These are phyloP conservation scores for Pseudopithomyces maydicus DNA, from an alignment of 2,329 filamentous ascomycete species.

Conservation along the genomic window DNA sequence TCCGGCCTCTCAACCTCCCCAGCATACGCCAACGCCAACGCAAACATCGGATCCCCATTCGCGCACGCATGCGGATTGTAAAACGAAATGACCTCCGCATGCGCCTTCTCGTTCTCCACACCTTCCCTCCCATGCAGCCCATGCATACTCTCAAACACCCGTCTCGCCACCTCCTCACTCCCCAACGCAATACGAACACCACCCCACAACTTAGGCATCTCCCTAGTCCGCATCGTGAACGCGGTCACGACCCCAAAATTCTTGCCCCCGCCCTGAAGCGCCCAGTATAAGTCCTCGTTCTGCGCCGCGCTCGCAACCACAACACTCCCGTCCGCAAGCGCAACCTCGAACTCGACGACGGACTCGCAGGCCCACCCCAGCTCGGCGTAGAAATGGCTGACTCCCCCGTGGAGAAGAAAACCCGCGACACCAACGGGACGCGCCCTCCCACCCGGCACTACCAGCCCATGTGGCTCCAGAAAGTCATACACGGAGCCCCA, in stretches of 20 bases:
- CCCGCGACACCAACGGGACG: not conserved
- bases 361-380: constrained; percentile 11
- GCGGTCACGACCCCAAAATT: constrained; percentile 22
- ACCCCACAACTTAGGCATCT: not conserved
- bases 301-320: constrained; percentile 1
- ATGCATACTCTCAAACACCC: not conserved
- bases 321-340: constrained; percentile 37
- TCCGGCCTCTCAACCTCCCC: not conserved
- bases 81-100: constrained; percentile 3
- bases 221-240: not conserved
- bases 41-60: not conserved
- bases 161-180: not conserved
- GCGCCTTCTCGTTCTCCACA: not conserved
- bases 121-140: not conserved
- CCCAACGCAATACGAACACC: not conserved
- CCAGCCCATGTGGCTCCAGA: not conserved
- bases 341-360: constrained; percentile 28
- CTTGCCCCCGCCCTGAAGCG: constrained; percentile 30
- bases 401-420: not conserved
- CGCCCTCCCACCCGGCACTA: not conserved
- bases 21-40: not conserved
- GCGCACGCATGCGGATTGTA: not conserved
- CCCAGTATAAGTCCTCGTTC: constrained; percentile 26
- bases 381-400: not conserved
- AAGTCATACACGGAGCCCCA: constrained; percentile 4